Evolutionary conservation across 495 filamentous ascomycete genomes (phyloP).

Genomic region (Xylaria grammica): DNA sequence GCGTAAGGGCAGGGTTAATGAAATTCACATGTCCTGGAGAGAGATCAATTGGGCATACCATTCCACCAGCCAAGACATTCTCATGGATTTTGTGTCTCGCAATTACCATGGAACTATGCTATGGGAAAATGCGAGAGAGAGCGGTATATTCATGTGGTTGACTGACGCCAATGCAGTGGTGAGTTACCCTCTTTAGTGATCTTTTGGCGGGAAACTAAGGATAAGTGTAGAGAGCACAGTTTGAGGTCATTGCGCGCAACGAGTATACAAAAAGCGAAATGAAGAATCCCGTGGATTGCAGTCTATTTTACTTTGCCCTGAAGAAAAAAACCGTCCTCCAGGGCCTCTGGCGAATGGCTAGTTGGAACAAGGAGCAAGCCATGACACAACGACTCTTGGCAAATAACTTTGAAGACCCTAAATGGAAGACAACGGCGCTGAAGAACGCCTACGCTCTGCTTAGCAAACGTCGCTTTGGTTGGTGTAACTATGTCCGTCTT

Average conservation of each 20-base stretch:
- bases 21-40: slow-evolving; percentile 81
- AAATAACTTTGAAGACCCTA: slow-evolving; percentile 84
- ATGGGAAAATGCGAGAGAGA: slow-evolving; percentile 85
- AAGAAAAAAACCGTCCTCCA: slow-evolving; percentile 90
- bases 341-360: slow-evolving; percentile 94
- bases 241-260: slow-evolving; percentile 88
- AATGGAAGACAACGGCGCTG: slow-evolving; percentile 87
- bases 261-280: slow-evolving; percentile 88
- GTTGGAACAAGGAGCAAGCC: slow-evolving; percentile 84
- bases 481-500: slow-evolving; percentile 26
- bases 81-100: slow-evolving; percentile 82
- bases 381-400: slow-evolving; percentile 76
- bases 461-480: slow-evolving; percentile 87
- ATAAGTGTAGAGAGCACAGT: slow-evolving; percentile 67
- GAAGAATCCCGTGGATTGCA: slow-evolving; percentile 93
- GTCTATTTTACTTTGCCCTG: slow-evolving; percentile 87
- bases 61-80: slow-evolving; percentile 88
- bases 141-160: slow-evolving; percentile 96
- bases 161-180: slow-evolving; percentile 76
- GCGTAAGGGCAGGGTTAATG: slow-evolving; percentile 65
- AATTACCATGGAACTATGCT: slow-evolving; percentile 78
- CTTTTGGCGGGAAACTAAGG: background rate
- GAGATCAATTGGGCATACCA: slow-evolving; percentile 96
- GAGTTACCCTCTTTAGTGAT: slow-evolving; percentile 38
- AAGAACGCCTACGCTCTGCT: slow-evolving; percentile 99